Conservation (phyloP, 1,139 yeast genomes). For the Diutina siamensis region DNA sequence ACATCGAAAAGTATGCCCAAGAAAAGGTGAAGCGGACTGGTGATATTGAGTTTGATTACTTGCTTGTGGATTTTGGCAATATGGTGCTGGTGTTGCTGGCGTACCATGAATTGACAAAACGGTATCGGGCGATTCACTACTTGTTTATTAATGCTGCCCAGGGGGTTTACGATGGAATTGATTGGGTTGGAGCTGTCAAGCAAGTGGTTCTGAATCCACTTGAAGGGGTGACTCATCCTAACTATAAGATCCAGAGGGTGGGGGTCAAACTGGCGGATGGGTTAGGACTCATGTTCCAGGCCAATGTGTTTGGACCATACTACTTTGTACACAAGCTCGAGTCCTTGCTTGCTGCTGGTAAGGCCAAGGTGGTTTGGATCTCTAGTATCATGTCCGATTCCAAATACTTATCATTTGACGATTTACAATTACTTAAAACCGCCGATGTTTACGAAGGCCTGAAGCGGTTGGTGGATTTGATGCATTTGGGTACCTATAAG, state of each 20-base stretch:
- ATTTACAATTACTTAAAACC: slow-evolving; percentile 56
- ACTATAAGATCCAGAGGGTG: slow-evolving; percentile 66
- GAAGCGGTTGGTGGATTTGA: slow-evolving; percentile 72
- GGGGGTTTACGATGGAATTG: slow-evolving; percentile 76
- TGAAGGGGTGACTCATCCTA: slow-evolving; percentile 74
- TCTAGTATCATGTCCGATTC: slow-evolving; percentile 73
- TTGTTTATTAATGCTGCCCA: slow-evolving; percentile 84
- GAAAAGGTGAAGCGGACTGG: slow-evolving; percentile 30
- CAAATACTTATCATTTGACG: slow-evolving; percentile 56
- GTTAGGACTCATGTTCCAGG: slow-evolving; percentile 84
- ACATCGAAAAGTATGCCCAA: slow-evolving; percentile 42
- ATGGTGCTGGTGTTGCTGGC: slow-evolving; percentile 81
- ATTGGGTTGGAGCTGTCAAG: slow-evolving; percentile 66
- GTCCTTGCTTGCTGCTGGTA: slow-evolving; percentile 38
- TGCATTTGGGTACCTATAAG: slow-evolving; percentile 62
- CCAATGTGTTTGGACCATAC: slow-evolving; percentile 92
- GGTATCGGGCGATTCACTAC: slow-evolving; percentile 60
- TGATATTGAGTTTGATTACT: slow-evolving; percentile 70
- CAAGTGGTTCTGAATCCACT: slow-evolving; percentile 58
- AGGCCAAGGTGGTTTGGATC: slow-evolving; percentile 69
- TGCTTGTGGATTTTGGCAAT: slow-evolving; percentile 77
- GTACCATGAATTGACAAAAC: slow-evolving; percentile 52
- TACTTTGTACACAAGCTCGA: slow-evolving; percentile 56
- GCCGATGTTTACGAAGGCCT: slow-evolving; percentile 83
- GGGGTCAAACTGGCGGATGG: slow-evolving; percentile 67